phyloP scores from a whole-genome alignment of 176 grass and related monocot species.

The Zizania latifolia region DNA sequence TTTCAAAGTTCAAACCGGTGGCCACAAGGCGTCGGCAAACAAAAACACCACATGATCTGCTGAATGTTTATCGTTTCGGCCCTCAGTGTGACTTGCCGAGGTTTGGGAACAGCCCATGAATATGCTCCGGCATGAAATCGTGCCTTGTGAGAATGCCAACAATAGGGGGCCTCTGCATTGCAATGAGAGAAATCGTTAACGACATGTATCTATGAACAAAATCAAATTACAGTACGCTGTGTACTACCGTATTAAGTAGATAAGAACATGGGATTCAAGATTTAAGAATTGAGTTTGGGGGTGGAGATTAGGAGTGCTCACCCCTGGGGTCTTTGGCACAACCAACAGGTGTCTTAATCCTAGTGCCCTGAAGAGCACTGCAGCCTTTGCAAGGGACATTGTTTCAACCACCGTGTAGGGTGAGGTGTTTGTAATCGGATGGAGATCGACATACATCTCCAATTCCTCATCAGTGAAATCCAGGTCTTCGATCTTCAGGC shows the following conservation, averaged over 20 bases:
- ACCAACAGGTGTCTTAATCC: constrained; percentile 78
- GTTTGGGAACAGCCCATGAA: constrained; percentile 72
- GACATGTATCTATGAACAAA: neutral
- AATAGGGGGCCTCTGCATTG: constrained; percentile 79
- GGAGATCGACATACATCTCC: constrained; percentile 92
- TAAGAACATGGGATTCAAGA: neutral
- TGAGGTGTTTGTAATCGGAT: constrained; percentile 77
- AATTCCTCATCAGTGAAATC: constrained; percentile 68
- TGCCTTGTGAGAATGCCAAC: constrained; percentile 90
- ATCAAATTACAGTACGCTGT: neutral
- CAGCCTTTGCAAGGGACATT: constrained; percentile 89
- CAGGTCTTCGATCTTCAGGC: constrained; percentile 69
- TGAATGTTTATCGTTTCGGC: neutral
- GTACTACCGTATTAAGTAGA: neutral
- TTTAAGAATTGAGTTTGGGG: neutral
- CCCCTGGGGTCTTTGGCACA: constrained; percentile 84
- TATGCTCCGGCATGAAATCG: constrained; percentile 88
- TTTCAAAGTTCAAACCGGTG: neutral
- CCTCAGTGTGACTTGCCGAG: constrained; percentile 43
- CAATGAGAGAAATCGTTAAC: neutral
- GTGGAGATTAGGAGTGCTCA: constrained; percentile 35
- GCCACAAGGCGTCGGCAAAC: neutral
- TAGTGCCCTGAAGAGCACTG: constrained; percentile 68
- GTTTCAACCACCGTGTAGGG: constrained; percentile 88
- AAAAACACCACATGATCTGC: constrained; percentile 5